Evolutionary conservation across 768 basidiomycete species (phyloP).

Genomic region (Scleroderma citrinum): DNA sequence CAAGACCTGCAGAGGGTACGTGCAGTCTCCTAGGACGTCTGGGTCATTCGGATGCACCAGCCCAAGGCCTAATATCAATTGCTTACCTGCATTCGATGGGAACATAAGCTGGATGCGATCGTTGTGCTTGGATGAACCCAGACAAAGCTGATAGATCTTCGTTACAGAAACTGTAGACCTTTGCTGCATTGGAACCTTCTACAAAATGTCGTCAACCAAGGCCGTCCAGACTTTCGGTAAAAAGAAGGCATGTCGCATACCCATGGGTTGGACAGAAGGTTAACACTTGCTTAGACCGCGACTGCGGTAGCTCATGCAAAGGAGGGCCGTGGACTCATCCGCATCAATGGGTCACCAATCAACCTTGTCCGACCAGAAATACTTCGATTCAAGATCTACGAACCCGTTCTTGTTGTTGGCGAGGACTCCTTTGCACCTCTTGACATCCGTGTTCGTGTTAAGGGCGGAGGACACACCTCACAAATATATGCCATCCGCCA

Average conservation of each 20-base stretch:
- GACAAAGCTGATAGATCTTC: conserved; percentile 13
- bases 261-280: not conserved
- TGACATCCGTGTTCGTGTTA: conserved; percentile 96
- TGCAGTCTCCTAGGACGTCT: conserved; percentile 12
- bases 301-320: conserved; percentile 96
- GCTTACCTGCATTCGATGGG: conserved; percentile 18
- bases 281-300: conserved; percentile 61
- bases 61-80: not conserved
- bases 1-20: conserved; percentile 35
- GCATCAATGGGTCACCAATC: conserved; percentile 96
- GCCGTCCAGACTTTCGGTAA: conserved; percentile 99
- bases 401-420: conserved; percentile 90
- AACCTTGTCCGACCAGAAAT: conserved; percentile 93
- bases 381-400: conserved; percentile 97
- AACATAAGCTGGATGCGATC: conserved; percentile 36
- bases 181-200: conserved; percentile 18
- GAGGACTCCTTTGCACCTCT: conserved; percentile 81
- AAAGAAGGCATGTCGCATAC: conserved; percentile 75
- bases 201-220: conserved; percentile 69
- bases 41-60: not conserved
- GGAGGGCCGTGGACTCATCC: conserved; percentile 94
- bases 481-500: conserved; percentile 99
- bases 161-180: conserved; percentile 3
- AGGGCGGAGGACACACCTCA: conserved; percentile 98
- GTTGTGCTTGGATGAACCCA: conserved; percentile 32